These are phyloP conservation scores for Sisymbrium irio DNA, from an alignment of 345 rosid genomes.

Conservation along the genomic window DNA sequence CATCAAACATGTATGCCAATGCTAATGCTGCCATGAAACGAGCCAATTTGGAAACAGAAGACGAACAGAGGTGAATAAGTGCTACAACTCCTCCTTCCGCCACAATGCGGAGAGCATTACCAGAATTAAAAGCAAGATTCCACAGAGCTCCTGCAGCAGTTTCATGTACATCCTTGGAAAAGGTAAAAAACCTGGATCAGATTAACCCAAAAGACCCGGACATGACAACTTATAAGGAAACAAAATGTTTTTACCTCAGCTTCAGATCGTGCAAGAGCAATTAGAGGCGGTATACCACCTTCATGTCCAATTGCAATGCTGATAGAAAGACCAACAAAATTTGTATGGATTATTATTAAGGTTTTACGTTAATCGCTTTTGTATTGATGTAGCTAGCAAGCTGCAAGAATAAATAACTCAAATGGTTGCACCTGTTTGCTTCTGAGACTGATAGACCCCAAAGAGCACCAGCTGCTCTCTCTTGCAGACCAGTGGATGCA, in stretches of 20 bases:
- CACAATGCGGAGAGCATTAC: constrained; percentile 68
- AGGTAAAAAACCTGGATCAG: background rate
- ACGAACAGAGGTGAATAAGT: constrained; percentile 54
- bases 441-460: constrained; percentile 93
- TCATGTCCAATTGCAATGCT: constrained; percentile 75
- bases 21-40: constrained; percentile 86
- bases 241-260: constrained; percentile 48
- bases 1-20: constrained; percentile 79
- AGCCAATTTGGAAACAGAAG: constrained; percentile 70
- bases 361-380: background rate
- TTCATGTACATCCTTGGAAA: constrained; percentile 78
- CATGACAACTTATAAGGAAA: constrained; percentile 1
- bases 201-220: background rate
- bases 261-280: constrained; percentile 59
- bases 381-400: background rate
- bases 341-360: background rate
- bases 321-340: background rate
- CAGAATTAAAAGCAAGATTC: constrained; percentile 76
- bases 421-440: constrained; percentile 60
- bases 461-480: constrained; percentile 95
- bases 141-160: constrained; percentile 86
- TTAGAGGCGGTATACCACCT: constrained; percentile 75
- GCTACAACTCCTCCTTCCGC: constrained; percentile 73
- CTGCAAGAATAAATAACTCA: background rate
- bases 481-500: constrained; percentile 86